Conservation (phyloP, 208 protist species). For the Eutreptiella sp. region DNA sequence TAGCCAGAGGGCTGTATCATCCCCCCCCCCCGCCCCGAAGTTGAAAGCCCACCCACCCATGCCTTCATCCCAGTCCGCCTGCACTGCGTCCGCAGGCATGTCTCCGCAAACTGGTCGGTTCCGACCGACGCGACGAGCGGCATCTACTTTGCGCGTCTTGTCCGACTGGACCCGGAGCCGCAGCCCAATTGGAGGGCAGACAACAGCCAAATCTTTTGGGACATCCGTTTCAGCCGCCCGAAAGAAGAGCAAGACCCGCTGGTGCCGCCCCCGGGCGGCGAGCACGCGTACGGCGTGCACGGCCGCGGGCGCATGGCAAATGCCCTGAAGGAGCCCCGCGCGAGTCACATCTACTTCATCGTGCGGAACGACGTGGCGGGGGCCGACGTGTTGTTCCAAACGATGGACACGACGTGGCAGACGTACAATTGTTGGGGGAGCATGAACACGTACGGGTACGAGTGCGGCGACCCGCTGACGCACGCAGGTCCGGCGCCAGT, state of each 20-base stretch:
- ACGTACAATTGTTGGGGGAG: constrained; percentile 11
- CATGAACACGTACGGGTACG: constrained; percentile 25
- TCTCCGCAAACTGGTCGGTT: too few relatives aligned
- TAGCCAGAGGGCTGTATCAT: too few relatives aligned
- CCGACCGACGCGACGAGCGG: constrained; percentile 4
- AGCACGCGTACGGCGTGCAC: constrained; percentile 13
- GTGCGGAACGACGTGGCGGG: not conserved
- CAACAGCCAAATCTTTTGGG: not conserved
- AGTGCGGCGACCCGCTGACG: too few relatives aligned
- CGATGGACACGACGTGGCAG: constrained; percentile 17
- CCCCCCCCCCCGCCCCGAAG: too few relatives aligned
- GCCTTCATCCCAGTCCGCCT: too few relatives aligned
- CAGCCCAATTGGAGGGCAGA: constrained; percentile 5
- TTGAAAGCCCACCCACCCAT: too few relatives aligned
- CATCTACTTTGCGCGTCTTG: constrained; percentile 20
- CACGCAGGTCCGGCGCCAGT: too few relatives aligned
- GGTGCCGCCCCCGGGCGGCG: not conserved
- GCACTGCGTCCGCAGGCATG: too few relatives aligned
- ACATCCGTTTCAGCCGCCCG: constrained; percentile 1
- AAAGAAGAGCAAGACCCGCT: constrained; percentile 1
- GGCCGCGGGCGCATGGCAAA: not conserved
- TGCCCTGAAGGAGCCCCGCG: not conserved
- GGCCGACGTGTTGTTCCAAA: constrained; percentile 22
- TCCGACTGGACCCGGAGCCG: not conserved
- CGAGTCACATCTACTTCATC: not conserved